Conservation (phyloP, 2,329 filamentous ascomycete species). For the Pochonia chlamydosporia region DNA sequence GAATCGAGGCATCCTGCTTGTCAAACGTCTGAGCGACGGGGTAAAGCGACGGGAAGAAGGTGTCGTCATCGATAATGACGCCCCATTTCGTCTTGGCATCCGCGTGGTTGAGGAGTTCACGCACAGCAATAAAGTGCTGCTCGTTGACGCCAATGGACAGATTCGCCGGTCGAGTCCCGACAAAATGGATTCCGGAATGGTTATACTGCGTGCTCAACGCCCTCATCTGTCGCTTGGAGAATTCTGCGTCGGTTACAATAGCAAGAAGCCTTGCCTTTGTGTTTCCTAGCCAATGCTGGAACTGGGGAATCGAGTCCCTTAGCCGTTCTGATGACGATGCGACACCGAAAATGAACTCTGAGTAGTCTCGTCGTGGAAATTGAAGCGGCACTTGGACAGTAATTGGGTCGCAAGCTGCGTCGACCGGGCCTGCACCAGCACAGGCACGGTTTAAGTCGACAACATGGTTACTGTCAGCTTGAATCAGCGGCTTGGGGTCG, state of each 20-base stretch:
- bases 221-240: slow-evolving; percentile 17
- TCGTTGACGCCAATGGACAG: slow-evolving; percentile 37
- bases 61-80: slow-evolving; percentile 56
- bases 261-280: slow-evolving; percentile 47
- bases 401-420: slow-evolving; percentile 33
- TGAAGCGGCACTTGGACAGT: slow-evolving; percentile 39
- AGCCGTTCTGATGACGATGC: slow-evolving; percentile 47
- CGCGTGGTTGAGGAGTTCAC: slow-evolving; percentile 39
- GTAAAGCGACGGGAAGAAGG: slow-evolving; percentile 53
- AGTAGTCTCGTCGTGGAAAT: slow-evolving; percentile 36
- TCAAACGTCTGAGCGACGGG: slow-evolving; percentile 41
- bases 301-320: slow-evolving; percentile 41
- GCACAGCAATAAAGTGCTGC: slow-evolving; percentile 52
- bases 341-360: slow-evolving; percentile 51
- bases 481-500: slow-evolving; percentile 31
- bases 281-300: slow-evolving; percentile 50
- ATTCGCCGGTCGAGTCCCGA: slow-evolving; percentile 26
- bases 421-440: slow-evolving; percentile 8
- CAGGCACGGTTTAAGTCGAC: slow-evolving; percentile 22
- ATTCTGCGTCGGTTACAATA: slow-evolving; percentile 36
- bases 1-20: slow-evolving; percentile 40
- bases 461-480: slow-evolving; percentile 19
- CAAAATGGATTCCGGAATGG: slow-evolving; percentile 26
- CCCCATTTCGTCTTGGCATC: slow-evolving; percentile 46
- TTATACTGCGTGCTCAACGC: slow-evolving; percentile 20